Conservation (phyloP, 345 rosid genomes). For the Pugionium cornutum region DNA sequence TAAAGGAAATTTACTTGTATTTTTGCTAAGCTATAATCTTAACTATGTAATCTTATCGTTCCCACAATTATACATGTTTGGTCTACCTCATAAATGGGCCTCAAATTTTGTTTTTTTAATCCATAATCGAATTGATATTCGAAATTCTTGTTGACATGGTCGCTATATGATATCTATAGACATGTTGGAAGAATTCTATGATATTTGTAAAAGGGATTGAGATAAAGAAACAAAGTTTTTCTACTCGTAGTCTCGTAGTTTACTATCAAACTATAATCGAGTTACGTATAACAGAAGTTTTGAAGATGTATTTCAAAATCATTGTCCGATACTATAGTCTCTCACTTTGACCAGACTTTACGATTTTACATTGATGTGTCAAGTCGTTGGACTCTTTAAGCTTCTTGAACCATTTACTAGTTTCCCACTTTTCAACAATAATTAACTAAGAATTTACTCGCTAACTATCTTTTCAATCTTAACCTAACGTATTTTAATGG, state of each 20-base stretch:
- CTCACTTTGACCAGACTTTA: conserved; percentile 37
- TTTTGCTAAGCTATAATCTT: no score
- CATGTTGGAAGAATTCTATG: not conserved
- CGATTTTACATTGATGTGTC: conserved; percentile 25
- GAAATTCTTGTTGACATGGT: not conserved
- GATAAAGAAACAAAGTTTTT: conserved; percentile 23
- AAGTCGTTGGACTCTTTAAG: conserved; percentile 32
- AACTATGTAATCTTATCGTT: no score
- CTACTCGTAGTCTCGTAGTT: not conserved
- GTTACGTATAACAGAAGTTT: conserved; percentile 27
- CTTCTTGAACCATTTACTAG: no score
- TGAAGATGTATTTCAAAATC: conserved; percentile 28
- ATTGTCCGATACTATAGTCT: conserved; percentile 22
- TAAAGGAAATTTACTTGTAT: no score
- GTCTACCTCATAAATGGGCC: not conserved
- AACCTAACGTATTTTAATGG: conserved; percentile 33
- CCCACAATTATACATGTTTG: no score
- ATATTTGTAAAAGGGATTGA: conserved; percentile 9
- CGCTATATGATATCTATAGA: conserved; percentile 14
- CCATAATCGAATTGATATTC: not conserved
- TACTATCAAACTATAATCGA: conserved; percentile 34
- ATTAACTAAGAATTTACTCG: conserved; percentile 16
- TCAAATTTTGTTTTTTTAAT: not conserved
- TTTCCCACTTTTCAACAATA: no score
- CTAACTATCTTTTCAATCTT: conserved; percentile 31